A percentile compares a stretch with the other conserved stretches of the same genome.
Conservation (phyloP, 2,329 filamentous ascomycete genomes). For the Penicillium sp. region DNA sequence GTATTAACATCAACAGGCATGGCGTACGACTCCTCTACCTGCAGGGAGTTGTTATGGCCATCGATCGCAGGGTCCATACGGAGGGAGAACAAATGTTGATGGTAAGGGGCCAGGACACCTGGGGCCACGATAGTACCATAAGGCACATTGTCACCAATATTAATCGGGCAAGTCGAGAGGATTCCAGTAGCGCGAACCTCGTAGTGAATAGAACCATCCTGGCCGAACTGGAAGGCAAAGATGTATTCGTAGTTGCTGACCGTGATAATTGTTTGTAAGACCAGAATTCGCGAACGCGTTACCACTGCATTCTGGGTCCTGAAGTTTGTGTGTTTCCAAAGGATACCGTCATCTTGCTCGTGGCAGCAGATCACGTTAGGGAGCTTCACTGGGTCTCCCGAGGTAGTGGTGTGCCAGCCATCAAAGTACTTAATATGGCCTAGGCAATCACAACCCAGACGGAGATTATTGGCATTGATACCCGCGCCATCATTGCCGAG, state of each 20-base stretch:
- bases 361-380: slow-evolving; percentile 51
- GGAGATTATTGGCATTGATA: slow-evolving; percentile 48
- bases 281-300: slow-evolving; percentile 36
- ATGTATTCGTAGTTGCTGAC: slow-evolving; percentile 52
- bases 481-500: slow-evolving; percentile 50
- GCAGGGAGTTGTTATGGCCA: slow-evolving; percentile 51
- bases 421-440: slow-evolving; percentile 52
- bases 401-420: slow-evolving; percentile 39
- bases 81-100: slow-evolving; percentile 50
- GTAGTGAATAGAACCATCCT: slow-evolving; percentile 46
- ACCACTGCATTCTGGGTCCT: slow-evolving; percentile 41
- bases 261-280: slow-evolving; percentile 46
- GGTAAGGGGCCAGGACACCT: slow-evolving; percentile 48
- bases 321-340: slow-evolving; percentile 48
- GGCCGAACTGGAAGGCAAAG: slow-evolving; percentile 48
- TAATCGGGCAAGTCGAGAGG: slow-evolving; percentile 45
- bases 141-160: slow-evolving; percentile 35
- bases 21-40: slow-evolving; percentile 56
- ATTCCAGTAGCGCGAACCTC: slow-evolving; percentile 54
- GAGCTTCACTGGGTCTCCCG: slow-evolving; percentile 41
- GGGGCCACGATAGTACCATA: slow-evolving; percentile 47
- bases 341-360: slow-evolving; percentile 44
- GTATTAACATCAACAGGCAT: no score
- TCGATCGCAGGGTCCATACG: slow-evolving; percentile 50
- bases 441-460: slow-evolving; percentile 49